Percentiles rank a stretch among this genome's conserved stretches.
Evolutionary conservation across 352 stramenopile genomes (phyloP).

Genomic region (Pythium apleroticum): DNA sequence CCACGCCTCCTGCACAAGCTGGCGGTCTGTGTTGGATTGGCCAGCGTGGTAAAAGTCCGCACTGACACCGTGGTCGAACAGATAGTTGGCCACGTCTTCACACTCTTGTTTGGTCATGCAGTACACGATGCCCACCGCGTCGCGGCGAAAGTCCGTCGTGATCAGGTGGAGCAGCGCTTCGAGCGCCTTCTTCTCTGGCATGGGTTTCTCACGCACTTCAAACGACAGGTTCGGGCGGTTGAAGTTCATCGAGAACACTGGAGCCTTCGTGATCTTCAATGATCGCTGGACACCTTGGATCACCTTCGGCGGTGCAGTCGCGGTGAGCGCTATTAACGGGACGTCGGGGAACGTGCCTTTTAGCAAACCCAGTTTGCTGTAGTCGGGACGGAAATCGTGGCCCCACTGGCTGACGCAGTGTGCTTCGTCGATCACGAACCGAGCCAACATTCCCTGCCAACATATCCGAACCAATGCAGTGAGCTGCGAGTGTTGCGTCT

Average conservation of each 20-base stretch:
- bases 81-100: slow-evolving; percentile 88
- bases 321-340: slow-evolving; percentile 93
- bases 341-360: slow-evolving; percentile 89
- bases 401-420: slow-evolving; percentile 90
- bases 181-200: slow-evolving; percentile 46
- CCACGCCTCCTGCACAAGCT: slow-evolving; percentile 80
- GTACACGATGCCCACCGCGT: slow-evolving; percentile 92
- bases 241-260: slow-evolving; percentile 92
- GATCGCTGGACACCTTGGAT: slow-evolving; percentile 76
- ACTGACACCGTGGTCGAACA: slow-evolving; percentile 85
- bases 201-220: slow-evolving; percentile 77
- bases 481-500: too few relatives aligned
- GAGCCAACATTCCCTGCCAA: slow-evolving; percentile 72
- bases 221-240: slow-evolving; percentile 94
- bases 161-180: slow-evolving; percentile 56
- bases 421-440: slow-evolving; percentile 95
- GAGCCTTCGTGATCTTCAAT: slow-evolving; percentile 70
- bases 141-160: slow-evolving; percentile 39
- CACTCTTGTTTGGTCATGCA: slow-evolving; percentile 94
- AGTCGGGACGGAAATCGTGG: slow-evolving; percentile 91
- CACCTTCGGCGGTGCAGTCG: slow-evolving; percentile 86
- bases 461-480: neutral
- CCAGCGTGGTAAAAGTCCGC: slow-evolving; percentile 93
- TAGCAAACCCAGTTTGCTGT: slow-evolving; percentile 90
- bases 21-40: slow-evolving; percentile 69